Conservation (phyloP, 192 early-diverging fungal species). For the Backusella luteola region DNA sequence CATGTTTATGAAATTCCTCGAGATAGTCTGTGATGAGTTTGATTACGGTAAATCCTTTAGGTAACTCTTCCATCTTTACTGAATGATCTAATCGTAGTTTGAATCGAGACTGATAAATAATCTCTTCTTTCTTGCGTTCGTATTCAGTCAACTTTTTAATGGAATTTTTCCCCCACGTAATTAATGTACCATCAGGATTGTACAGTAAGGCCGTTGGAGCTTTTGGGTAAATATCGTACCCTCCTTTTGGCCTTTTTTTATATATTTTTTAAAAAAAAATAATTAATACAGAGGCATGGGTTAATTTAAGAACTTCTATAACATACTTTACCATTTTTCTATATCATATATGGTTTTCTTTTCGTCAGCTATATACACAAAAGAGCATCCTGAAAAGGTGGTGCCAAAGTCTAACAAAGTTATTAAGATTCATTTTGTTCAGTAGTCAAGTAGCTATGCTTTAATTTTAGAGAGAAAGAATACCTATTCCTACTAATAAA, state of each 20-base stretch:
- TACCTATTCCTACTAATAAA: slow-evolving; percentile 2
- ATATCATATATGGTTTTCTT: not conserved
- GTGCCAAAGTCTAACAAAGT: not conserved
- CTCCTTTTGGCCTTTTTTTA: not conserved
- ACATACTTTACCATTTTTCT: not conserved
- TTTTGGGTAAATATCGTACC: not conserved
- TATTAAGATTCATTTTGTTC: not conserved
- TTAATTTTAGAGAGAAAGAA: not conserved
- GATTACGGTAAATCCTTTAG: not conserved
- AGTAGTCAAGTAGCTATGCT: not conserved
- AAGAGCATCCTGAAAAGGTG: not conserved
- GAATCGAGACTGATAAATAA: not conserved
- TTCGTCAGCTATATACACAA: not conserved
- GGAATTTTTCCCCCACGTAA: slow-evolving; percentile 2
- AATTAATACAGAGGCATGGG: not conserved
- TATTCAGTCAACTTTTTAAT: not conserved
- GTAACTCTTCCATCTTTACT: not conserved
- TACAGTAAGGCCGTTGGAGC: not conserved
- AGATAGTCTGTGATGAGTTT: slow-evolving; percentile 39
- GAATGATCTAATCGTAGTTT: not conserved
- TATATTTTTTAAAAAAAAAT: not conserved
- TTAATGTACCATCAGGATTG: not conserved
- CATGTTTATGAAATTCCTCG: slow-evolving; percentile 40
- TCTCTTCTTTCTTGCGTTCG: not conserved
- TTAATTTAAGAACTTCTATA: too few species aligned